phyloP scores from a whole-genome alignment of 305 asterid species.

The Lippia alba region DNA sequence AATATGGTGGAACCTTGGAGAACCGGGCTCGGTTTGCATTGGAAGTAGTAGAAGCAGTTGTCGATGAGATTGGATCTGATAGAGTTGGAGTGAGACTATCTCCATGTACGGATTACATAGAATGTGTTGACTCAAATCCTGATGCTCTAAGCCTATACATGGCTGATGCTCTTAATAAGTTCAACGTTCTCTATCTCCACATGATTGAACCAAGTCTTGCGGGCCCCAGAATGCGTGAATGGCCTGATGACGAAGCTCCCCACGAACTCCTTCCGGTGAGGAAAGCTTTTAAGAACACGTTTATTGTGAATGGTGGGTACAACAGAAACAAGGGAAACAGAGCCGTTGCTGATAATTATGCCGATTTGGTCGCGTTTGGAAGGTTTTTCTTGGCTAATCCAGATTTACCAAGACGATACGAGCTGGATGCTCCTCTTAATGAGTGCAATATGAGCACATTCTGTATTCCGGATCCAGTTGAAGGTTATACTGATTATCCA shows the following conservation, averaged over 20 bases:
- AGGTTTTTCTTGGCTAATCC: constrained; percentile 61
- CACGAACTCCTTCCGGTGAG: constrained; percentile 44
- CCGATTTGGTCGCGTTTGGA: constrained; percentile 53
- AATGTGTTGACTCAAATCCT: constrained; percentile 47
- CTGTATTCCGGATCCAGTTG: constrained; percentile 45
- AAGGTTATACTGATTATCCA: constrained; percentile 65
- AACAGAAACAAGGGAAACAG: constrained; percentile 40
- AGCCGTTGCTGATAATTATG: constrained; percentile 31
- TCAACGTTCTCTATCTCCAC: constrained; percentile 45
- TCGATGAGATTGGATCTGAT: constrained; percentile 45
- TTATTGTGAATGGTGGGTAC: constrained; percentile 56
- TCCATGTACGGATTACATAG: constrained; percentile 37
- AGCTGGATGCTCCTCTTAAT: constrained; percentile 44
- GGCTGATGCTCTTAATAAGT: constrained; percentile 47
- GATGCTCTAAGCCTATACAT: constrained; percentile 45
- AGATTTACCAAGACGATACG: constrained; percentile 48
- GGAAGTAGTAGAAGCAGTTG: constrained; percentile 46
- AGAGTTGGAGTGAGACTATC: constrained; percentile 53
- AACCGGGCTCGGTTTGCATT: constrained; percentile 52
- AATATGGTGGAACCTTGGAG: constrained; percentile 53
- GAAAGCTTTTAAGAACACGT: constrained; percentile 48
- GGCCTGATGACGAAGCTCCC: constrained; percentile 9
- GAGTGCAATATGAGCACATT: constrained; percentile 48
- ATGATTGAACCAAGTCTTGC: constrained; percentile 44
- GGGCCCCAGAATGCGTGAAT: neutral